These are phyloP conservation scores for Fusarium circinatum DNA, from an alignment of 2,329 filamentous ascomycete genomes.

Conservation along the genomic window DNA sequence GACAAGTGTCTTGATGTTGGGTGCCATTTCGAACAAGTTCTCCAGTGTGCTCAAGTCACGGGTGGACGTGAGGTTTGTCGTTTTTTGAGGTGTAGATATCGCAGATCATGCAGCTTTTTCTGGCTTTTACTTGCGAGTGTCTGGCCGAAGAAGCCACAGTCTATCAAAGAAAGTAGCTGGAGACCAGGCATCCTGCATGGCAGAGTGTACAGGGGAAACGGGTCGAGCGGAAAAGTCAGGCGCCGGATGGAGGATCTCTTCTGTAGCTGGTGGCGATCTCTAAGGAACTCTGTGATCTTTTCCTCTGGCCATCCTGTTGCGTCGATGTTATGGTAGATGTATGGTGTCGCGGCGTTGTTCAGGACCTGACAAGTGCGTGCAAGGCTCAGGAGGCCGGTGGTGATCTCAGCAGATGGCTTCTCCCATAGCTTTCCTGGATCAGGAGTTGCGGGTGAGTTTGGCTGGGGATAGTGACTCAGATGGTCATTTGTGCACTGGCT, in stretches of 20 bases:
- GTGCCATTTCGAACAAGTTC: neutral
- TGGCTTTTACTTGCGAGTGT: accelerated
- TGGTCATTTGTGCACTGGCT: neutral
- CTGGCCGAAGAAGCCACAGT: accelerated
- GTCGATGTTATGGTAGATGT: neutral
- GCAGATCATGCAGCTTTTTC: neutral
- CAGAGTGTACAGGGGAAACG: neutral
- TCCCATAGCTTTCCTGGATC: neutral
- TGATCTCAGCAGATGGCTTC: neutral
- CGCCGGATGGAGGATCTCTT: neutral
- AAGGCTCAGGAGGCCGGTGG: neutral
- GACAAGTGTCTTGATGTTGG: neutral
- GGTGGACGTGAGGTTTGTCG: accelerated
- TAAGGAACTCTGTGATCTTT: neutral
- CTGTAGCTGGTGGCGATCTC: accelerated
- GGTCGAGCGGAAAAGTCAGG: accelerated
- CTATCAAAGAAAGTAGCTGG: neutral
- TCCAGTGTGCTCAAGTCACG: neutral
- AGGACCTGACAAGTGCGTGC: neutral
- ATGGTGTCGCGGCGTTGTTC: neutral
- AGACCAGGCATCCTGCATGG: neutral
- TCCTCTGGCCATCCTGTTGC: accelerated
- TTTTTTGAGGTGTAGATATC: neutral
- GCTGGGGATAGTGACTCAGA: neutral
- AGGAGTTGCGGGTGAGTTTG: neutral